phyloP scores from a whole-genome alignment of 768 basidiomycete genomes.

The Rubroboletus pulcherrimus region DNA sequence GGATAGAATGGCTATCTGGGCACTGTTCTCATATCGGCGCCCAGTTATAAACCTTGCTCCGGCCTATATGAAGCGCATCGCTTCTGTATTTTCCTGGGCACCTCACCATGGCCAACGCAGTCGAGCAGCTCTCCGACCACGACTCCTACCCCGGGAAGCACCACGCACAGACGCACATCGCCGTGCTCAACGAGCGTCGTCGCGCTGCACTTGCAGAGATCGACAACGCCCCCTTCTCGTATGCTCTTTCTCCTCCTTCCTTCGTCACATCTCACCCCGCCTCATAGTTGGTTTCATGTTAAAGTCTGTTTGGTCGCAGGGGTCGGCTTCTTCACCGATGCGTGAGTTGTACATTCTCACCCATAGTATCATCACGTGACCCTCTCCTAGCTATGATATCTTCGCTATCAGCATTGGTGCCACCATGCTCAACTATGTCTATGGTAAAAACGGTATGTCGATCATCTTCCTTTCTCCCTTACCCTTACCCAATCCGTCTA shows the following conservation, averaged over 20 bases:
- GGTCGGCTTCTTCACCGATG: slow-evolving; percentile 90
- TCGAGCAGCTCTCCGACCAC: slow-evolving; percentile 27
- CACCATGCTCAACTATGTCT: slow-evolving; percentile 81
- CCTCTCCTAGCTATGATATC: slow-evolving; percentile 55
- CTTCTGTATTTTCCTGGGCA: not conserved
- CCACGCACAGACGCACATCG: slow-evolving; percentile 22
- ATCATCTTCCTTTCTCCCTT: not conserved
- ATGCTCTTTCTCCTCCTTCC: slow-evolving; percentile 24
- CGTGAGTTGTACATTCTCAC: slow-evolving; percentile 37
- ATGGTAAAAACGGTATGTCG: slow-evolving; percentile 37
- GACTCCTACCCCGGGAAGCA: slow-evolving; percentile 30
- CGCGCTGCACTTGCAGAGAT: slow-evolving; percentile 81
- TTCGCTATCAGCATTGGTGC: slow-evolving; percentile 89
- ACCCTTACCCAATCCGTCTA: not conserved
- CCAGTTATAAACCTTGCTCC: slow-evolving; percentile 8
- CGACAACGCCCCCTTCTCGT: slow-evolving; percentile 85
- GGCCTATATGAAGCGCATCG: not conserved
- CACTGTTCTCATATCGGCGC: not conserved
- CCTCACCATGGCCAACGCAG: slow-evolving; percentile 18
- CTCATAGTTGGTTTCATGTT: slow-evolving; percentile 74
- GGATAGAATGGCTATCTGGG: not conserved
- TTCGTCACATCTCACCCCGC: not conserved
- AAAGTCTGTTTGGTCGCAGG: slow-evolving; percentile 70
- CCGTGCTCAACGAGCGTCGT: slow-evolving; percentile 63
- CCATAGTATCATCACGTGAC: not conserved